phyloP scores from a whole-genome alignment of 306 rosid species.

The Ochetophila trinervis region DNA sequence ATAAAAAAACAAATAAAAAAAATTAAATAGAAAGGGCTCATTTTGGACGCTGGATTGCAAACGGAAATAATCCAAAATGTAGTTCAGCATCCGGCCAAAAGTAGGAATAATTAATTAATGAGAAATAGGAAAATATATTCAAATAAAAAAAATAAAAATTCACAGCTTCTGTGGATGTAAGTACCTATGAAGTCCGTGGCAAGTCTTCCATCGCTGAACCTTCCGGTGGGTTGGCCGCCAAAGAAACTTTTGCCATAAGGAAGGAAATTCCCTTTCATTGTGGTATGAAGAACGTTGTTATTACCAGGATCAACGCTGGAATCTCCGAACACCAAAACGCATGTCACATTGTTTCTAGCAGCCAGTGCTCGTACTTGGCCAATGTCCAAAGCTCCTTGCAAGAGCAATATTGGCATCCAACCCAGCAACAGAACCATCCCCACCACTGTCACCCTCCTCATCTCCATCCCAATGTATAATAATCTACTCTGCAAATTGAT shows the following conservation, averaged over 20 bases:
- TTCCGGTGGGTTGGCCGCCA: conserved; percentile 55
- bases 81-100: no score
- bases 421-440: neutral
- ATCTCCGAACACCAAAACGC: conserved; percentile 70
- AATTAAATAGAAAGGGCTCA: no score
- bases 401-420: conserved; percentile 23
- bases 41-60: no score
- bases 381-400: conserved; percentile 23
- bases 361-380: conserved; percentile 24
- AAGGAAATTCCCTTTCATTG: conserved; percentile 56
- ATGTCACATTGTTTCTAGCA: conserved; percentile 32
- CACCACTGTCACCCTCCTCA: conserved; percentile 1
- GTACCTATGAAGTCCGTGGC: conserved; percentile 74
- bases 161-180: neutral
- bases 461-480: neutral
- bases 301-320: conserved; percentile 85
- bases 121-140: no score
- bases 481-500: no score
- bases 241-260: conserved; percentile 75
- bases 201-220: conserved; percentile 67
- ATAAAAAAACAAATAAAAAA: no score
- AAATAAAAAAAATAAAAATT: neutral
- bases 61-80: no score
- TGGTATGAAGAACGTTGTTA: conserved; percentile 59
- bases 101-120: no score